Base-by-base conservation (phyloP, 257 asterid species). In the Primulina huaijiensis region DNA sequence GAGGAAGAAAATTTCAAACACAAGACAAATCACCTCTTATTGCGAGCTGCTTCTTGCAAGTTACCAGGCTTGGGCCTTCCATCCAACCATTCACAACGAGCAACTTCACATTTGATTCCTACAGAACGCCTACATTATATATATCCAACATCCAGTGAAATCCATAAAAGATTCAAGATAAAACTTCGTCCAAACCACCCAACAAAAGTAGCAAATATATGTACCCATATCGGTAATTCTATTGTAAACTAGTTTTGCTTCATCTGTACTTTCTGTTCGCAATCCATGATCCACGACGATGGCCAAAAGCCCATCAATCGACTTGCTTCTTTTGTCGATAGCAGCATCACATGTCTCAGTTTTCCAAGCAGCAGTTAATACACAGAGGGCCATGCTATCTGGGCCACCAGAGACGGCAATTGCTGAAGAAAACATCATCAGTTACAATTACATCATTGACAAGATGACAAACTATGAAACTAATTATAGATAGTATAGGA, bases 341-440 rank as follows among this genome's bases (percentile, higher is more conserved):
- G 75, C 73, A 76, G 65, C 72, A 74, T 62, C 68, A 46, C 27
- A 55, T 61, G 74, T 79, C 52, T 76, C 80, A 70, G 78, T 77
- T 83, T 90, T 93, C 99, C 99, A 93, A 62, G 80, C 79, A 68
- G 89, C 88, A 69, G 96, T 85, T 72, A 93, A 70, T 35, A 86
- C 78, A 74, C 97, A 90, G 5, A 93, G 87, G 64, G 96, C 96
- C 72, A 90, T 85, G 79, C 99, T 90, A 81, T 93, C 99, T 68
- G 99, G 95, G 57, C 97, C 97, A 66, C 99, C 99, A 71, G 99
- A 90, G 74, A 90, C 96, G 30, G 92, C 99, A 20, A 93, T 60
- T 73, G 95, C 99, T 93, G 89, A 65, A 76, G 31, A 57, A 8
- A 76, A 68, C 65, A 63, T 53, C 31, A 27, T 55, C 74, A 85